phyloP scores from a whole-genome alignment of 1,284 basidiomycete genomes.

The Caloboletus inedulis region DNA sequence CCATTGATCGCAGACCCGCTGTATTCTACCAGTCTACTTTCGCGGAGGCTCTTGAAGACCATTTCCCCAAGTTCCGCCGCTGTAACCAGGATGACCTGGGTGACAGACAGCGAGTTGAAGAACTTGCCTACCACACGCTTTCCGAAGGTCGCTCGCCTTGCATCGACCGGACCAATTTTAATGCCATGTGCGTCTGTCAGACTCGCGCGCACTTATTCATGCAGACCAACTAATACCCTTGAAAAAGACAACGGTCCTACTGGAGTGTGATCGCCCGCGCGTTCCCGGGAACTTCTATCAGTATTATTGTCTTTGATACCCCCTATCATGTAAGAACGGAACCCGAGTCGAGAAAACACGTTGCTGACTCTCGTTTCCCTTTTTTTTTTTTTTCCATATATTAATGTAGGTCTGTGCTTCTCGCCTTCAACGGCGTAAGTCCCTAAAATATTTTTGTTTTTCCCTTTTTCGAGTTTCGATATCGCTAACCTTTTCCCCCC shows the following conservation, averaged over 20 bases:
- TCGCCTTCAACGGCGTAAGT: constrained; percentile 20
- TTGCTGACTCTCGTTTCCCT: constrained; percentile 13
- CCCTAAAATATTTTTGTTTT: constrained; percentile 22
- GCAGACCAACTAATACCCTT: constrained; percentile 2
- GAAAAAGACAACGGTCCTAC: constrained; percentile 57
- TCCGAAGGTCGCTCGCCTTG: constrained; percentile 59
- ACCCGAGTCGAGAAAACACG: constrained; percentile 9
- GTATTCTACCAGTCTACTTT: constrained; percentile 53
- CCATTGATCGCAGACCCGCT: neutral
- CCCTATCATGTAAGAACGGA: constrained; percentile 60
- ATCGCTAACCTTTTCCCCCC: constrained; percentile 3
- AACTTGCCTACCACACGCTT: constrained; percentile 48
- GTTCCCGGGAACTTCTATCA: constrained; percentile 55
- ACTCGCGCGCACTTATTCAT: neutral
- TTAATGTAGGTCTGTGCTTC: constrained; percentile 19
- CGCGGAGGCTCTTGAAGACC: constrained; percentile 55
- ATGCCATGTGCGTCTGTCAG: constrained; percentile 48
- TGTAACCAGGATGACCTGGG: constrained; percentile 72
- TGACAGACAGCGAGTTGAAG: constrained; percentile 55
- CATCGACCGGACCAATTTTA: constrained; percentile 71
- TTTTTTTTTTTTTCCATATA: neutral
- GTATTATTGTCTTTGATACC: constrained; percentile 71
- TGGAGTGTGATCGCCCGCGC: constrained; percentile 69
- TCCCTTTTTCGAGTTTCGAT: neutral
- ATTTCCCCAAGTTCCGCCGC: constrained; percentile 56